phyloP scores from a whole-genome alignment of 352 stramenopile species.

The Globisporangium nodosum region DNA sequence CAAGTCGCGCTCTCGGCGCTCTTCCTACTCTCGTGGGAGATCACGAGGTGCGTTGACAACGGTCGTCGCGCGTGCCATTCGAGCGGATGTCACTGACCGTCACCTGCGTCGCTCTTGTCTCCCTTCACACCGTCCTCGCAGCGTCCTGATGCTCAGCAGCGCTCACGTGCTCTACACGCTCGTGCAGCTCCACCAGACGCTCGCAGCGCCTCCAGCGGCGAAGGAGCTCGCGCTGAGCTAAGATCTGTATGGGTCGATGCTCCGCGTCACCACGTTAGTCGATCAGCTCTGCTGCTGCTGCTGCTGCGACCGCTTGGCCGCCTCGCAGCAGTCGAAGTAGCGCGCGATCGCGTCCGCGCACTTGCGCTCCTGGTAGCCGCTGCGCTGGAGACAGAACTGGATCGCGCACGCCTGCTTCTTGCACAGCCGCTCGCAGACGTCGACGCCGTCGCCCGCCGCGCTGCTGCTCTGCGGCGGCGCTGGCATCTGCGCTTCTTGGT shows the following conservation, averaged over 20 bases:
- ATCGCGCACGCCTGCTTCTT: conserved; percentile 76
- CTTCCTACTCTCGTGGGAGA: conserved; percentile 33
- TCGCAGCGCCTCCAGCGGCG: conserved; percentile 3
- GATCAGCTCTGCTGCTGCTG: not conserved
- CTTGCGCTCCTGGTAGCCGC: conserved; percentile 65
- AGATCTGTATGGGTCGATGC: too few species aligned
- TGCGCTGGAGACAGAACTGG: conserved; percentile 75
- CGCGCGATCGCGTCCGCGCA: conserved; percentile 55
- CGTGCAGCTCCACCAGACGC: conserved; percentile 24
- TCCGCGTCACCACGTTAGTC: too few species aligned
- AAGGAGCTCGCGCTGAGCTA: not conserved
- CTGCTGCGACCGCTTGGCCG: conserved; percentile 31
- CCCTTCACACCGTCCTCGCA: conserved; percentile 7
- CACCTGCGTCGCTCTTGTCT: not conserved
- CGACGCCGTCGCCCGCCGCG: not conserved
- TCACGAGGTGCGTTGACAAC: conserved; percentile 25
- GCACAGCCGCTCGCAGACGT: conserved; percentile 53
- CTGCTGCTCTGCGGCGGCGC: not conserved
- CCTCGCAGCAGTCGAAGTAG: conserved; percentile 70
- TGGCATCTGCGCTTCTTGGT: not conserved
- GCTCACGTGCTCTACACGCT: conserved; percentile 38
- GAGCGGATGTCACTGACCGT: not conserved
- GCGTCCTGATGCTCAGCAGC: conserved; percentile 39
- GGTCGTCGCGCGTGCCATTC: too few species aligned
- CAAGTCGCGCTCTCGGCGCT: conserved; percentile 20